Percentiles rank a stretch among this genome's conserved stretches.
phyloP scores from a whole-genome alignment of 352 stramenopile genomes.

The Aphanomyces stellatus region DNA sequence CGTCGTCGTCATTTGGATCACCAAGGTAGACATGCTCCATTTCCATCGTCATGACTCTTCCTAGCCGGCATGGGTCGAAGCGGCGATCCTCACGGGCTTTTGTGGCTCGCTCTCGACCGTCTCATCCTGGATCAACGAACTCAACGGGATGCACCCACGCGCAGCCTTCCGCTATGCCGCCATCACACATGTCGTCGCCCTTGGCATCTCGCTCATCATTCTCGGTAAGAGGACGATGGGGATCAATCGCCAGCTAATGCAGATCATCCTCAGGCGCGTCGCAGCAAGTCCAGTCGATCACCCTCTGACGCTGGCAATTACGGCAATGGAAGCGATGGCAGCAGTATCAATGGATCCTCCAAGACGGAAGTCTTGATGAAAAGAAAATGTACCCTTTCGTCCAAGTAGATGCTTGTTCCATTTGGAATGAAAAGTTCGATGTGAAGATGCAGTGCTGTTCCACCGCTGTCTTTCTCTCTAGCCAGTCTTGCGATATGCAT shows the following conservation, averaged over 20 bases:
- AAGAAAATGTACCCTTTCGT: too few relatives aligned
- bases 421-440: neutral
- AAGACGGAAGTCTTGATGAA: too few relatives aligned
- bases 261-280: neutral
- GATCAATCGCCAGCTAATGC: too few relatives aligned
- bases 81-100: conserved; percentile 40
- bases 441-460: neutral
- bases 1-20: conserved; percentile 18
- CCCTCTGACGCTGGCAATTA: neutral
- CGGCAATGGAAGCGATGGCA: too few relatives aligned
- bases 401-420: too few relatives aligned
- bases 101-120: conserved; percentile 61
- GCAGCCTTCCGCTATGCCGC: neutral
- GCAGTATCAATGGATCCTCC: too few relatives aligned
- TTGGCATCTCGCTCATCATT: neutral
- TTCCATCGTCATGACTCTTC: too few relatives aligned
- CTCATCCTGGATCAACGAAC: conserved; percentile 56
- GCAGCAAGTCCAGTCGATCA: neutral
- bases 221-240: neutral
- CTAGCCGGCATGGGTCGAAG: conserved; percentile 22
- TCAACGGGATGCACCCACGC: conserved; percentile 30
- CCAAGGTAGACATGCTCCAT: conserved; percentile 22
- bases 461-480: too few relatives aligned
- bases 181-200: neutral
- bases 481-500: too few relatives aligned